A percentile compares a stretch with the other conserved stretches of the same genome.
Evolutionary conservation across 2,329 filamentous ascomycete genomes (phyloP).

Genomic region (Pyrenophora tritici-repentis): DNA sequence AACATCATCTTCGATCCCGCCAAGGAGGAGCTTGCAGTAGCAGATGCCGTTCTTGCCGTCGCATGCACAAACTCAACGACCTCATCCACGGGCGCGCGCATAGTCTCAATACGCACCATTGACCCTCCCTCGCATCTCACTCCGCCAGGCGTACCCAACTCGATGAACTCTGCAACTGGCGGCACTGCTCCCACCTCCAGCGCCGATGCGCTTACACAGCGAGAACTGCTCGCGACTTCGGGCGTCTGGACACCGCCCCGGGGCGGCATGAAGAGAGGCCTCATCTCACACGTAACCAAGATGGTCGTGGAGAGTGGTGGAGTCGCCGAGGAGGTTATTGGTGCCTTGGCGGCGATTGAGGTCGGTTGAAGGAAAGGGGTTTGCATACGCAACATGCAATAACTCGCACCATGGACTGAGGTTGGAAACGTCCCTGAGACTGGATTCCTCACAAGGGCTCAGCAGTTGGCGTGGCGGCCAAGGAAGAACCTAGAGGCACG

Average conservation of each 20-base stretch:
- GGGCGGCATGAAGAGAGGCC: conserved; percentile 77
- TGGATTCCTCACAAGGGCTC: background rate
- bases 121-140: conserved; percentile 57
- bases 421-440: background rate
- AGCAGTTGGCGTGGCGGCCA: background rate
- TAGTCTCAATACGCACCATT: conserved; percentile 55
- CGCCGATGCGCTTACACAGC: conserved; percentile 49
- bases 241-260: conserved; percentile 86
- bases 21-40: conserved; percentile 89
- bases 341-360: conserved; percentile 77
- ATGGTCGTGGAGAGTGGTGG: conserved; percentile 77
- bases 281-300: conserved; percentile 76
- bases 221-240: conserved; percentile 62
- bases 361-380: conserved; percentile 32
- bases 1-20: conserved; percentile 95
- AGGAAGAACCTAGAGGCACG: background rate
- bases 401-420: conserved; percentile 1
- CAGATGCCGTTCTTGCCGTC: conserved; percentile 84
- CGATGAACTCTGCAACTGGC: conserved; percentile 53
- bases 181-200: conserved; percentile 46
- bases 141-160: conserved; percentile 54
- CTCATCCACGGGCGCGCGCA: conserved; percentile 33
- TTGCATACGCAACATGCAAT: conserved; percentile 1
- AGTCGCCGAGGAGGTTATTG: conserved; percentile 83
- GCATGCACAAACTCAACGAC: conserved; percentile 63